Conservation (phyloP, 1,284 basidiomycete genomes). For the Amylostereum areolatum region DNA sequence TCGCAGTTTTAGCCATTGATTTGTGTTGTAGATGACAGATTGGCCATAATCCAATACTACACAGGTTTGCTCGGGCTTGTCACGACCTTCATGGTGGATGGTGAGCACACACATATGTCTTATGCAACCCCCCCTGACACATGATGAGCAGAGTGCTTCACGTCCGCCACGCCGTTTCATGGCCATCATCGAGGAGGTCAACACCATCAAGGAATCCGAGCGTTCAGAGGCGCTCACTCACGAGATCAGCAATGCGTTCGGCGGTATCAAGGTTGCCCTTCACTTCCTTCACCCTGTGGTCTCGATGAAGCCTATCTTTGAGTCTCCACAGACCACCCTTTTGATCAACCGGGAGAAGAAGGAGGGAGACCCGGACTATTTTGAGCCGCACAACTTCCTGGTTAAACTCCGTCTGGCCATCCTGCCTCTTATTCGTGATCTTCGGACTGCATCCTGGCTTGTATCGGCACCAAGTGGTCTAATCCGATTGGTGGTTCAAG, state of each 20-base stretch:
- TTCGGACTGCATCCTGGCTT: slow-evolving; percentile 89
- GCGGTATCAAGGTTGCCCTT: slow-evolving; percentile 78
- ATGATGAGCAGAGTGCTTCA: slow-evolving; percentile 62
- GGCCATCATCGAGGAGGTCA: slow-evolving; percentile 48
- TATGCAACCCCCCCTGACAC: slow-evolving; percentile 79
- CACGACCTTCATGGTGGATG: slow-evolving; percentile 81
- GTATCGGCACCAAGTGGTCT: slow-evolving; percentile 66
- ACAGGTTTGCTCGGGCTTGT: slow-evolving; percentile 76
- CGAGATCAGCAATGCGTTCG: slow-evolving; percentile 70
- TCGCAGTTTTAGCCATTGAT: too few relatives aligned
- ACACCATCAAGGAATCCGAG: slow-evolving; percentile 40
- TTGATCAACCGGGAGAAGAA: slow-evolving; percentile 74
- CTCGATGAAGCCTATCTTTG: slow-evolving; percentile 75
- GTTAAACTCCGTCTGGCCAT: slow-evolving; percentile 73
- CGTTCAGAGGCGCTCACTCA: slow-evolving; percentile 54
- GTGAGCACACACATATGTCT: slow-evolving; percentile 65
- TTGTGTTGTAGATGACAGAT: slow-evolving; percentile 40
- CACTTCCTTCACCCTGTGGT: slow-evolving; percentile 76
- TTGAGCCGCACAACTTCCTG: slow-evolving; percentile 83
- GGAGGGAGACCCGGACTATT: slow-evolving; percentile 70
- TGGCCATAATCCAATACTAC: slow-evolving; percentile 58
- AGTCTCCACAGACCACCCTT: slow-evolving; percentile 78
- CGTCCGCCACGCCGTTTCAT: slow-evolving; percentile 57
- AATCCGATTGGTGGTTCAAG: slow-evolving; percentile 70
- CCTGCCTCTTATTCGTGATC: slow-evolving; percentile 59